phyloP scores from a whole-genome alignment of 73 alveolate species.

The Breviolum minutum region DNA sequence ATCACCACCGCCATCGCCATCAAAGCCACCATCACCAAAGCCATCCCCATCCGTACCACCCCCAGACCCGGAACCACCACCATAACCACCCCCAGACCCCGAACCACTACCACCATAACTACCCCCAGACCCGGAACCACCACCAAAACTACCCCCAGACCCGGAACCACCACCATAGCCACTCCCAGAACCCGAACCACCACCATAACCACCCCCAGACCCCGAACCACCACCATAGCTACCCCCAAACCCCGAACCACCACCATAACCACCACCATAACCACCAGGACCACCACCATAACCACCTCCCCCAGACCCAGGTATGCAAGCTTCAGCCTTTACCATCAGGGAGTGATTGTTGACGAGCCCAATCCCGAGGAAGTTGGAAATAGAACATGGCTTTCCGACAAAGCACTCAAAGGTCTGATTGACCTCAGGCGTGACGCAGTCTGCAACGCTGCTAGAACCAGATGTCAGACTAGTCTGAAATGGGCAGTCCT shows the following conservation, averaged over 20 bases:
- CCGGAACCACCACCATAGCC: constrained; percentile 7
- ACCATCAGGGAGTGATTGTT: constrained; percentile 34
- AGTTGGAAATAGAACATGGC: constrained; percentile 24
- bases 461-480: constrained; percentile 39
- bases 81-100: too few relatives aligned
- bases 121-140: too few relatives aligned
- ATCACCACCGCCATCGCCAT: background rate
- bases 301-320: too few relatives aligned
- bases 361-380: constrained; percentile 9
- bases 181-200: background rate
- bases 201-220: background rate
- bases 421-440: background rate
- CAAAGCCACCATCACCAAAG: background rate
- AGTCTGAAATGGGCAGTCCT: background rate
- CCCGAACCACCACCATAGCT: background rate
- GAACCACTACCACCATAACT: too few relatives aligned
- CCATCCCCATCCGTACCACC: background rate
- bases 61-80: too few relatives aligned
- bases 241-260: background rate
- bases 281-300: background rate
- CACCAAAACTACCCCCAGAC: too few relatives aligned
- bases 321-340: background rate
- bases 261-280: background rate
- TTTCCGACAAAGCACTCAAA: constrained; percentile 68
- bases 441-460: constrained; percentile 40